A percentile compares a stretch with the other conserved stretches of the same genome.
Conservation (phyloP, 164 flowering plant species). For the Aristolochia californica region DNA sequence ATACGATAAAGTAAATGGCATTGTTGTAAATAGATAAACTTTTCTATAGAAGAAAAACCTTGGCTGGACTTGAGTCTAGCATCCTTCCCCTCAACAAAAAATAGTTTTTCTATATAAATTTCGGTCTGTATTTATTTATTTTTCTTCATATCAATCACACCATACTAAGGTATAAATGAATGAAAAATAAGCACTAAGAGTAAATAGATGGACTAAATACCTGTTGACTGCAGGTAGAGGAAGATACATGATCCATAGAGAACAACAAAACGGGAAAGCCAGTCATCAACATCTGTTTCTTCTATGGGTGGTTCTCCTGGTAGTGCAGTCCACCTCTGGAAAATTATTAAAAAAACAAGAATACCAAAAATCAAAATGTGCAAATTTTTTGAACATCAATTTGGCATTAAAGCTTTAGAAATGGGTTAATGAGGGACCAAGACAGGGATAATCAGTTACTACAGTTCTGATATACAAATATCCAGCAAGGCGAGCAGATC, state of each 20-base stretch:
- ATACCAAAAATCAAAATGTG: too few species aligned
- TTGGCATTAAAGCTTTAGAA: not conserved
- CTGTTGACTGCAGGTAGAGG: slow-evolving; percentile 62
- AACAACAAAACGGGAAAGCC: slow-evolving; percentile 92
- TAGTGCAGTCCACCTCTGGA: slow-evolving; percentile 78
- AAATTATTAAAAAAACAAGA: slow-evolving; percentile 3
- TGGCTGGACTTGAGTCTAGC: too few species aligned
- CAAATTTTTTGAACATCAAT: not conserved
- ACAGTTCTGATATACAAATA: slow-evolving; percentile 78
- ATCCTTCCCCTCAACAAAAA: too few species aligned
- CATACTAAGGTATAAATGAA: too few species aligned
- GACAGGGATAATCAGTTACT: slow-evolving; percentile 11
- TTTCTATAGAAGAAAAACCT: too few species aligned
- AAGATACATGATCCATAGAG: slow-evolving; percentile 88
- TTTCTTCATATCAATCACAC: too few species aligned
- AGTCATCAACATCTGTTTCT: slow-evolving; percentile 90
- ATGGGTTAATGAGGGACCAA: not conserved
- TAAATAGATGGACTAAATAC: slow-evolving; percentile 16
- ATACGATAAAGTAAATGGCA: too few species aligned
- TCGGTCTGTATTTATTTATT: too few species aligned
- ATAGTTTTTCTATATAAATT: too few species aligned
- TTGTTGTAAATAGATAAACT: too few species aligned
- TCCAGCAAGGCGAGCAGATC: slow-evolving; percentile 80
- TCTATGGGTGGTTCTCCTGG: slow-evolving; percentile 94
- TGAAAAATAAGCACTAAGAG: not conserved